Base-by-base conservation (phyloP, 306 rosid species). In the Lathyrus sativus region DNA sequence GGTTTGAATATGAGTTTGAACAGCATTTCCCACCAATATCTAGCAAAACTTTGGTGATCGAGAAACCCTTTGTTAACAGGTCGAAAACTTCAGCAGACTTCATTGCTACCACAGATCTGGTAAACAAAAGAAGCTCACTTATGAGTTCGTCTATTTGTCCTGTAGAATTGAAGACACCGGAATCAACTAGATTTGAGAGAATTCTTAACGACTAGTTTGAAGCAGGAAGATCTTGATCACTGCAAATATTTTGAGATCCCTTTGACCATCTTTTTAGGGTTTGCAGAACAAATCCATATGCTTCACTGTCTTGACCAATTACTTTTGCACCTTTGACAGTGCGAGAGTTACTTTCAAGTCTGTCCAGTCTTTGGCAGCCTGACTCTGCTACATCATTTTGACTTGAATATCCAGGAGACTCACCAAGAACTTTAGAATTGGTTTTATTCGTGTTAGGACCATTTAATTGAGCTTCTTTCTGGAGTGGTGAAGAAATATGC, bases 131-230 rank as follows among this genome's bases (percentile, higher is more conserved):
- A 74, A 93, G 86, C 53, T 88, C 91, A 3, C 72, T 80, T 80
- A 82, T 81, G 66, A 93, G 69, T 74, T 85, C 97, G 76, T 93
- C 96, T 50, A 77, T 64, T 64, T 48, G 73, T 22, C 80, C 88
- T 71, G 74, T 78, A 67, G 95, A 84, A 82, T 68, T 74, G 70
- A 93, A 74, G 54, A 84, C 91, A 49, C 90, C 86, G 18, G 95
- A 88, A 26, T 91, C 95, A 63, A 85, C 88, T 74, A 93, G 82
- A 64, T 93, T 93, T 67, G 89, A 90, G 68, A 93, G 91, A 73
- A 93, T 88, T 80, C 89, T 82, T 62, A 93, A 63, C 22, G 97
- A 86, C 75, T 84, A 88, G 78, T 81, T 82, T 55, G 90, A 80
- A 75, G 64, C 66, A 74, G 72, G 77, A 70, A 87, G 68, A 73